Percentiles rank a stretch among this genome's conserved stretches.
phyloP scores from a whole-genome alignment of 257 asterid species.

The Nemophila menziesii region DNA sequence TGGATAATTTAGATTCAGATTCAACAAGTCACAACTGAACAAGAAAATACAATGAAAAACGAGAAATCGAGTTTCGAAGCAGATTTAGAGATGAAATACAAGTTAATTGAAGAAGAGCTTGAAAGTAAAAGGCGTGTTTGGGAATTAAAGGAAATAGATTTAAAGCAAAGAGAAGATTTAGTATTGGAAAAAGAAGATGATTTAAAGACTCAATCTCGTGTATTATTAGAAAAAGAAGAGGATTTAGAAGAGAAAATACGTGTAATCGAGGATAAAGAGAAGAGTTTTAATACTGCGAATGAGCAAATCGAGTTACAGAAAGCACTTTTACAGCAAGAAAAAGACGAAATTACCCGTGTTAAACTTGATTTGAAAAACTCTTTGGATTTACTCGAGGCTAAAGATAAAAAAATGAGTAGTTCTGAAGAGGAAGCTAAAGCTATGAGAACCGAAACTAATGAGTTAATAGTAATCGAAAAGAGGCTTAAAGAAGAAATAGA shows the following conservation, averaged over 20 bases:
- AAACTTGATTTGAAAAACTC: conserved; percentile 53
- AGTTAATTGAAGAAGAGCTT: conserved; percentile 61
- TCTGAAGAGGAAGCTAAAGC: conserved; percentile 63
- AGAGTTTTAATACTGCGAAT: conserved; percentile 35
- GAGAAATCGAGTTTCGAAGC: conserved; percentile 55
- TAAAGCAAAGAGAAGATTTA: conserved; percentile 61
- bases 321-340: conserved; percentile 38
- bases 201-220: conserved; percentile 35
- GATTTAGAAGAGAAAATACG: conserved; percentile 46
- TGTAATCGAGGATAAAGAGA: conserved; percentile 44
- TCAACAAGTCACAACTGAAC: conserved; percentile 38
- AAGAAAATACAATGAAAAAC: conserved; percentile 41
- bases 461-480: conserved; percentile 50
- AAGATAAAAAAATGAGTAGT: conserved; percentile 31
- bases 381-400: conserved; percentile 51
- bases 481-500: conserved; percentile 92
- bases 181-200: conserved; percentile 65
- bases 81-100: conserved; percentile 48
- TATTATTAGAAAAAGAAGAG: conserved; percentile 42
- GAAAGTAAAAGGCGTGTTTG: conserved; percentile 58
- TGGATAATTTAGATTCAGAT: conserved; percentile 43
- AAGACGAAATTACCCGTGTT: conserved; percentile 32
- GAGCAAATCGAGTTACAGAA: conserved; percentile 41
- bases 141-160: conserved; percentile 86
- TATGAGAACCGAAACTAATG: conserved; percentile 68